Evolutionary conservation across 495 filamentous ascomycete genomes (phyloP).

Genomic region (Neurospora sp.): DNA sequence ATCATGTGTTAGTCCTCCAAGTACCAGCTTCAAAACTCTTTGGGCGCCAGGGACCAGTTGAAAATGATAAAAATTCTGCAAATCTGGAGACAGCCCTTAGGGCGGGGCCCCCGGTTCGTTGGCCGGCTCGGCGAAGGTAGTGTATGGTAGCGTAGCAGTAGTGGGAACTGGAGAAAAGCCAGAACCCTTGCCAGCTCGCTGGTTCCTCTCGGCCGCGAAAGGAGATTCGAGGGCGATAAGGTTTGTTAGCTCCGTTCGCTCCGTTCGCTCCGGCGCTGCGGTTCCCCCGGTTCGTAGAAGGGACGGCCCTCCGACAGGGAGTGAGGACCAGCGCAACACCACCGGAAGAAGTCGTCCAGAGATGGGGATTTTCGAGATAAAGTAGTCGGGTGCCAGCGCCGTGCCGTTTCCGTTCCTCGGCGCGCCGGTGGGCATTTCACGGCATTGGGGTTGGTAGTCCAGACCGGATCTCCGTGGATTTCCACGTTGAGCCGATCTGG

Average conservation of each 20-base stretch:
- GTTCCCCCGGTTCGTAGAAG: not conserved
- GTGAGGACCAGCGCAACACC: not conserved
- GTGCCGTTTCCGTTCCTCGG: not conserved
- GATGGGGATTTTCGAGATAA: not conserved
- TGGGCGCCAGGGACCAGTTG: slow-evolving; percentile 4
- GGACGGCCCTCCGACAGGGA: not conserved
- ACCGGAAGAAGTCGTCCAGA: not conserved
- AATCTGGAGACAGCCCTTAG: slow-evolving; percentile 22
- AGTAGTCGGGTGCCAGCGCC: not conserved
- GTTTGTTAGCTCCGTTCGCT: slow-evolving; percentile 15
- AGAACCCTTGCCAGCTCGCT: not conserved
- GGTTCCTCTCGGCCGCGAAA: slow-evolving; percentile 16
- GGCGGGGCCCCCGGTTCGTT: slow-evolving; percentile 15
- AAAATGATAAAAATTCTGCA: slow-evolving; percentile 17
- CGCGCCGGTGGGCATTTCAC: not conserved
- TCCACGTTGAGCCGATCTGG: not conserved
- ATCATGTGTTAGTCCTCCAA: not conserved
- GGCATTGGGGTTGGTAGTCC: not conserved
- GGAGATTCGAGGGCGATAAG: slow-evolving; percentile 30
- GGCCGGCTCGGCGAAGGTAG: slow-evolving; percentile 12
- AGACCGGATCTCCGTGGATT: not conserved
- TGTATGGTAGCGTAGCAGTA: not conserved
- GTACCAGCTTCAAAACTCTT: not conserved
- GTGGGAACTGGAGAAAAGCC: not conserved
- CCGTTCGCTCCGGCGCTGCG: not conserved